phyloP scores from a whole-genome alignment of 75 land plant genomes.

The Pinus taeda region DNA sequence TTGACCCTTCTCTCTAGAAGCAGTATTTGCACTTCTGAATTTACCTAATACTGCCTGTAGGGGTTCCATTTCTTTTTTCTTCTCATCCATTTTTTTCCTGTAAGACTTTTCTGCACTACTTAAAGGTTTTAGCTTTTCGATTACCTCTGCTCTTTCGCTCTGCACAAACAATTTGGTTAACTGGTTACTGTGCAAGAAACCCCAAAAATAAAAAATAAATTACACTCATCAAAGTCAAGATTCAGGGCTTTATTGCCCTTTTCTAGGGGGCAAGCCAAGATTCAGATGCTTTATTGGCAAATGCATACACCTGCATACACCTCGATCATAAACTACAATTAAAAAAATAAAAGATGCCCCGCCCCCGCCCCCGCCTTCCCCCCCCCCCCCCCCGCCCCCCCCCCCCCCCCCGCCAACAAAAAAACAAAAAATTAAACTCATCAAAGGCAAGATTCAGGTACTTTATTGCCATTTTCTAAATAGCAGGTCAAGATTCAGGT shows the following conservation, averaged over 20 bases:
- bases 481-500: neutral
- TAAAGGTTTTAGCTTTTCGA: conserved; percentile 45
- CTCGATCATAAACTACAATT: too few relatives aligned
- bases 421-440: neutral
- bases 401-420: neutral
- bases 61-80: conserved; percentile 65
- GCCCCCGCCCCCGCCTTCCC: too few relatives aligned
- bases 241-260: too few relatives aligned
- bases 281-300: too few relatives aligned
- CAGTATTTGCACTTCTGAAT: conserved; percentile 38
- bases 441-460: neutral
- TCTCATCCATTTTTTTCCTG: conserved; percentile 35
- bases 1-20: conserved; percentile 26
- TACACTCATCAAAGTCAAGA: neutral
- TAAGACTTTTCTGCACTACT: conserved; percentile 34
- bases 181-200: neutral
- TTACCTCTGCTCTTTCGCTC: conserved; percentile 16
- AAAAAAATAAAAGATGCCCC: too few relatives aligned
- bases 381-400: too few relatives aligned
- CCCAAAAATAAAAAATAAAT: neutral
- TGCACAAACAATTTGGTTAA: neutral
- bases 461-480: too few relatives aligned
- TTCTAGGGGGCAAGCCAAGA: too few relatives aligned
- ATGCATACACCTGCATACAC: too few relatives aligned
- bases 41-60: conserved; percentile 56